Evolutionary conservation across 495 filamentous ascomycete genomes (phyloP), one percentile per base, ranked within the genome.

Genomic region (Elaphomyces granulatus): DNA sequence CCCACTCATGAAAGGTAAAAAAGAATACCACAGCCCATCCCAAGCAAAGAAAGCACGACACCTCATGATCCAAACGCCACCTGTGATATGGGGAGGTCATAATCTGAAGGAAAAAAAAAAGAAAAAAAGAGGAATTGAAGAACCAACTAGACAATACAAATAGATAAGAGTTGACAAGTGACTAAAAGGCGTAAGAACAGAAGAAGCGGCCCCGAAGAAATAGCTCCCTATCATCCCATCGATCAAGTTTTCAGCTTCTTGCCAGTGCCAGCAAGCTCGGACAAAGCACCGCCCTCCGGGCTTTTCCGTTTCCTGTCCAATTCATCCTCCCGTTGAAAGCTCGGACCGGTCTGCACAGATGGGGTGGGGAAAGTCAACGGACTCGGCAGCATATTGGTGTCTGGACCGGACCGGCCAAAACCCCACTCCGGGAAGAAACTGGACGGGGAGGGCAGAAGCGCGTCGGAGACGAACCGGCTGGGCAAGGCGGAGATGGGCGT

Each of bases 401-500:
- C 80, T 32, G 62, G 72, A 4, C 74, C 74, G 3, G 60, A 60
- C 44, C 64, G 72, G 59, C 72, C 68, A 55, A 78, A 76, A 41
- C 78, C 75, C 90, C 87, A 95, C 45, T 94, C 87, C 0, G 83
- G 77, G 56, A 93, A 96, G 60, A 96, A 95, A 44, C 73, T 81
- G 39, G 77, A 85, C 2, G 90, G 90, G 32, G 80, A 86, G 1
- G 90, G 87, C 15, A 95, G 68, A 20, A 92, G 74, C 6, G 81
- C 80, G 47, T 83, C 80, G 19, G 77, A 79, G 33, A 94, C 77
- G 56, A 96, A 95, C 17, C 87, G 74, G 36, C 83, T 90, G 2
- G 90, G 90, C 6, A 98, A 68, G 2, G 90, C 88, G n/a, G 88
- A 95, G n/a, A 94, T 87, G 0, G 90, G 90, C 3, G 90, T 96